Conservation (phyloP, 129 eudicot genomes). For the Flaveria sonorensis region DNA sequence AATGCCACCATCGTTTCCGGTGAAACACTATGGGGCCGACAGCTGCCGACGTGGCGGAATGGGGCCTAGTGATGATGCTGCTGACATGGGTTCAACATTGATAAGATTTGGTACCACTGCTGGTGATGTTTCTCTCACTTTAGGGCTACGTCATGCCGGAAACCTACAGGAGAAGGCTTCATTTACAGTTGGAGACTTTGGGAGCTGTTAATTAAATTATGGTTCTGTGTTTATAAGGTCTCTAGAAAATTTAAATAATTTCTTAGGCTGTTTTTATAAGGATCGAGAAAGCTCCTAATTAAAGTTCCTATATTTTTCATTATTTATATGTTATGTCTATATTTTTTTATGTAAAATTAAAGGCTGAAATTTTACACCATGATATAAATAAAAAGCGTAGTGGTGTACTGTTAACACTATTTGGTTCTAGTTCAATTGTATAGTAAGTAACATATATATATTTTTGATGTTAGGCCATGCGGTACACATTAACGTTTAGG, state of each 20-base stretch:
- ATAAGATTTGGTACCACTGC: conserved; percentile 68
- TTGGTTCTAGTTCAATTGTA: conserved; percentile 6
- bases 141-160: conserved; percentile 95
- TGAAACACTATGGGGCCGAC: conserved; percentile 18
- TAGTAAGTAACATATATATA: conserved; percentile 16
- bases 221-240: conserved; percentile 26
- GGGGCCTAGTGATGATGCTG: neutral
- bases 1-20: conserved; percentile 20
- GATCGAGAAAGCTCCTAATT: conserved; percentile 16
- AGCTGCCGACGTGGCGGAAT: neutral
- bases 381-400: neutral
- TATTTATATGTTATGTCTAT: neutral
- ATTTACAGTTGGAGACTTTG: conserved; percentile 60
- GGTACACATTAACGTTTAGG: too few relatives aligned
- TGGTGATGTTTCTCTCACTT: conserved; percentile 90
- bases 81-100: conserved; percentile 51
- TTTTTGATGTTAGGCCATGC: neutral
- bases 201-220: conserved; percentile 39
- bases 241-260: conserved; percentile 27
- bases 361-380: conserved; percentile 17
- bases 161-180: conserved; percentile 65
- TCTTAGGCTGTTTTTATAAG: conserved; percentile 19
- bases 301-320: neutral
- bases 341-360: conserved; percentile 11
- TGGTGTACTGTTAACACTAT: conserved; percentile 7